A percentile compares a stretch with the other conserved stretches of the same genome.
These are phyloP conservation scores for Copromyces sp. DNA, from an alignment of 495 filamentous ascomycete species.

Conservation along the genomic window DNA sequence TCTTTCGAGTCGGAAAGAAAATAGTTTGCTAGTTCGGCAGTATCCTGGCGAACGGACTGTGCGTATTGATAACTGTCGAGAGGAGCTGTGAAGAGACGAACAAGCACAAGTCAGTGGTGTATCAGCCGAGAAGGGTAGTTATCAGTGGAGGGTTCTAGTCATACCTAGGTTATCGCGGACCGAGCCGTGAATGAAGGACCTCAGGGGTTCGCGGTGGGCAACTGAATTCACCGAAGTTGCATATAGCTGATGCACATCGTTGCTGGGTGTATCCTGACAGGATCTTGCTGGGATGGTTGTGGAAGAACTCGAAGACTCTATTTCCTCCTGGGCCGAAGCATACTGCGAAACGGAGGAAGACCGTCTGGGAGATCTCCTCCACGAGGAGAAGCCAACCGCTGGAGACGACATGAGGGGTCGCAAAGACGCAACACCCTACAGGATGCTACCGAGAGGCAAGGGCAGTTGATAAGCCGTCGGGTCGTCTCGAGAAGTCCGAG, in stretches of 20 bases:
- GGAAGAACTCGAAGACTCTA: conserved; percentile 6
- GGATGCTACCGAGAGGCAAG: neutral
- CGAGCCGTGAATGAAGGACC: conserved; percentile 72
- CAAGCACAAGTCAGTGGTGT: neutral
- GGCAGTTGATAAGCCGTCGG: neutral
- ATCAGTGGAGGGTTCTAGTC: conserved; percentile 17
- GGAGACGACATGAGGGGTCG: conserved; percentile 23
- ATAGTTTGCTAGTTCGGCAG: conserved; percentile 79
- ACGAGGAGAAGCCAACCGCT: conserved; percentile 23
- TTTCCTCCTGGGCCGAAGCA: conserved; percentile 15
- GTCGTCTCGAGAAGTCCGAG: neutral
- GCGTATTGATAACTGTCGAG: conserved; percentile 63
- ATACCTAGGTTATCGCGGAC: conserved; percentile 54
- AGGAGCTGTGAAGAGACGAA: conserved; percentile 19
- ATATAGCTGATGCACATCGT: conserved; percentile 25
- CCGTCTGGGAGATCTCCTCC: conserved; percentile 23
- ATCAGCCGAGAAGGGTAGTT: neutral
- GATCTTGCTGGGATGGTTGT: conserved; percentile 10
- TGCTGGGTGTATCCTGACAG: neutral
- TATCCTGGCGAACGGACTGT: conserved; percentile 75
- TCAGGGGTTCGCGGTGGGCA: conserved; percentile 53
- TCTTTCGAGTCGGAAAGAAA: conserved; percentile 58
- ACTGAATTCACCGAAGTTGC: conserved; percentile 29
- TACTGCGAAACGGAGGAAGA: conserved; percentile 27
- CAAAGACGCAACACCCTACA: neutral